Evolutionary conservation across 1,284 basidiomycete species (phyloP).

Genomic region (Melanopsichium pennsylvanicum): DNA sequence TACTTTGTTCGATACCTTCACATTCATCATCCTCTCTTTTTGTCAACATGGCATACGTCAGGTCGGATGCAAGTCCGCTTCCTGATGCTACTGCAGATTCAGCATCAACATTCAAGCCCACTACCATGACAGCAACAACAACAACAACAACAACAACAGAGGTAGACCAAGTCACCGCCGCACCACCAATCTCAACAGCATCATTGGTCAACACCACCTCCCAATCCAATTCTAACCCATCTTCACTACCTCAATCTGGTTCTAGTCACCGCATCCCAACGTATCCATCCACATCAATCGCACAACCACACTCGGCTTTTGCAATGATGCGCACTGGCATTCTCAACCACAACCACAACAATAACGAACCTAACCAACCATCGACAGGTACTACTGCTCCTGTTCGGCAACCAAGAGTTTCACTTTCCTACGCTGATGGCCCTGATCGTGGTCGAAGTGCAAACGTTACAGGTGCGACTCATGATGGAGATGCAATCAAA

Average conservation of each 20-base stretch:
- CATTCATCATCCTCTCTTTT: too few species aligned
- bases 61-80: too few species aligned
- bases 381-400: too few species aligned
- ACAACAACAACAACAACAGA: too few species aligned
- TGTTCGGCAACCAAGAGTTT: constrained; percentile 13
- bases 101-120: too few species aligned
- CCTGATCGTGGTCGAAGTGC: constrained; percentile 12
- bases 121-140: too few species aligned
- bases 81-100: too few species aligned
- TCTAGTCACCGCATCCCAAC: constrained; percentile 1
- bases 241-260: neutral
- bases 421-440: constrained; percentile 20
- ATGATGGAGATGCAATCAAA: neutral
- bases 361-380: neutral
- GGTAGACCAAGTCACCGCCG: too few species aligned
- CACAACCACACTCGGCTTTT: neutral
- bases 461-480: constrained; percentile 2
- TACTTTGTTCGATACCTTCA: too few species aligned
- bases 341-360: neutral
- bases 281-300: constrained; percentile 10
- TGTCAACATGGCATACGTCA: too few species aligned
- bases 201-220: constrained; percentile 8
- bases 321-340: constrained; percentile 4
- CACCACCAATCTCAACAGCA: too few species aligned
- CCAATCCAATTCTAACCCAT: neutral